Evolutionary conservation across 2,329 filamentous ascomycete genomes (phyloP), one percentile per base, ranked within the genome.

Genomic region (Colletotrichum plurivorum): DNA sequence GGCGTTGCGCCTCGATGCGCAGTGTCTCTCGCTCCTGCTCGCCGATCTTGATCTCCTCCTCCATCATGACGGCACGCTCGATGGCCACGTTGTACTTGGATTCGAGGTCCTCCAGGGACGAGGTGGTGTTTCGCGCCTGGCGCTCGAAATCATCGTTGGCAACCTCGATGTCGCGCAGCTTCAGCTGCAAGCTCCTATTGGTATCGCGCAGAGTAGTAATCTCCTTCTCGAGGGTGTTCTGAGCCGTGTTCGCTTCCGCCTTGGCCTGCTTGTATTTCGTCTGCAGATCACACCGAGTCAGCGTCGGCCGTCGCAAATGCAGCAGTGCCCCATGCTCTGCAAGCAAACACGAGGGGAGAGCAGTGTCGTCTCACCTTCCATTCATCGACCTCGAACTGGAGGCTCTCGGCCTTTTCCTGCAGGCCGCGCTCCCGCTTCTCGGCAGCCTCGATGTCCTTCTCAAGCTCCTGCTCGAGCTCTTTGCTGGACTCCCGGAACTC

Each of bases 121-220:
- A 98, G 43, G 94, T 95, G 31, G 95, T 98, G 81, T 98, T 96
- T 75, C 96, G 91, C 73, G 96, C 95, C 83, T 98, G 95, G 73
- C 94, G 91, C 84, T 99, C 96, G 78, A 95, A 98, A 81, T 99
- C 96, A 85, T 99, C 96, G 83, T 98, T 99, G 78, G 93, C 94
- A 63, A 99, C 96, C 82, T 99, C 96, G 75, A 95, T 97, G 79
- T 99, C 96, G 73, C 96, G 92, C 67, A 99, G 84, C 80, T 89
- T 93, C 71, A 97, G 85, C 76, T 96, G 93, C 70, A 98, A 82
- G 4, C 92, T 91, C 73, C 96, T 88, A 80, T 94, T 97, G 56
- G 90, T 81, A 73, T 99, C 95, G 77, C 96, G 92, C 75, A 99
- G 87, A 9, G 89, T 92, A 7, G 96, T 99, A 75, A 99, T 95